Conservation (phyloP, 2,329 filamentous ascomycete species). For the Cordyceps javanica region DNA sequence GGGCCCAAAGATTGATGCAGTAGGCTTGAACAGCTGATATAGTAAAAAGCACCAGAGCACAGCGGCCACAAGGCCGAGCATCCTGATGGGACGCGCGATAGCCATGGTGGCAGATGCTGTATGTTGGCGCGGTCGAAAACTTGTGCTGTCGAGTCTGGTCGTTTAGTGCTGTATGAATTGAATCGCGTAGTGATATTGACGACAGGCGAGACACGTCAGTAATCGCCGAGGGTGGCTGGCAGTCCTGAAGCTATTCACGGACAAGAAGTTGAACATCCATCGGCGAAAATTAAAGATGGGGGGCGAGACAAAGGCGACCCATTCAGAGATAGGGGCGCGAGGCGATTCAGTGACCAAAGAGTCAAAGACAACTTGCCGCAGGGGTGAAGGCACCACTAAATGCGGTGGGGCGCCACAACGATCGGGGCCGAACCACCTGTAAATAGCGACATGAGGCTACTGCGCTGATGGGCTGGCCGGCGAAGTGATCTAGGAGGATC, state of each 20-base stretch:
- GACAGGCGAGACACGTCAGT: neutral
- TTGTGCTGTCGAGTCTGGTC: neutral
- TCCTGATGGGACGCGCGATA: slow-evolving; percentile 76
- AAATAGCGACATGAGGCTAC: neutral
- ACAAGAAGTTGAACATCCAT: neutral
- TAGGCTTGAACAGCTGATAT: slow-evolving; percentile 63
- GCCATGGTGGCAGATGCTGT: slow-evolving; percentile 54
- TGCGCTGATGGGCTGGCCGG: neutral
- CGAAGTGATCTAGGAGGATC: no score
- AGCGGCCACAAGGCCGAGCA: slow-evolving; percentile 65
- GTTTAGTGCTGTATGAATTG: slow-evolving; percentile 10
- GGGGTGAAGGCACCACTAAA: neutral
- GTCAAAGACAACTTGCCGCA: neutral
- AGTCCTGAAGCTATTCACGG: slow-evolving; percentile 7
- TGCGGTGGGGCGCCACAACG: neutral
- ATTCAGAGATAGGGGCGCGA: slow-evolving; percentile 8
- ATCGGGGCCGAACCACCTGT: neutral
- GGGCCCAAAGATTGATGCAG: slow-evolving; percentile 37
- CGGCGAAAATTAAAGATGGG: slow-evolving; percentile 2
- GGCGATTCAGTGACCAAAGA: neutral
- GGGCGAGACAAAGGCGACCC: neutral
- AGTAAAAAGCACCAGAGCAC: slow-evolving; percentile 73
- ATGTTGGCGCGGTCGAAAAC: neutral
- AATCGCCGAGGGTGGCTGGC: neutral
- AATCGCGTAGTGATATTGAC: neutral